These are phyloP conservation scores for Aspergillus haitiensis DNA, from an alignment of 495 filamentous ascomycete species.

Conservation along the genomic window DNA sequence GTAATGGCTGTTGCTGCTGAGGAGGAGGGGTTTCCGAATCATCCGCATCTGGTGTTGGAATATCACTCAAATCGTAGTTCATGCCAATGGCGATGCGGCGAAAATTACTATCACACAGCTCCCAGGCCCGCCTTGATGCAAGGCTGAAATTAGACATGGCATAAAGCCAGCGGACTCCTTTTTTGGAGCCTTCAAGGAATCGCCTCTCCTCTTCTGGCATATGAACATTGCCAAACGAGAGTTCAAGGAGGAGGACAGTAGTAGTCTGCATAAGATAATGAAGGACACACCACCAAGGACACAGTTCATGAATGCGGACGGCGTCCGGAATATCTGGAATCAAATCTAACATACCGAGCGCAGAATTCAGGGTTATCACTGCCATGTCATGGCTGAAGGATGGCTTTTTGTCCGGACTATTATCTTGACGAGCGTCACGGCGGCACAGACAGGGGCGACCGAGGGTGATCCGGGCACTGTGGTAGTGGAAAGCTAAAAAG, in stretches of 20 bases:
- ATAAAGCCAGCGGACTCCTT: constrained; percentile 55
- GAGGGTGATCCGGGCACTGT: constrained; percentile 59
- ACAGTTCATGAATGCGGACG: constrained; percentile 51
- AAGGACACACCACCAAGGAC: constrained; percentile 66
- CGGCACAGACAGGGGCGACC: constrained; percentile 66
- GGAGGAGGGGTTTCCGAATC: neutral
- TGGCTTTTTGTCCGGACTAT: constrained; percentile 24
- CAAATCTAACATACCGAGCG: constrained; percentile 52
- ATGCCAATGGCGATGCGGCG: constrained; percentile 45
- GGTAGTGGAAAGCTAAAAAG: constrained; percentile 57
- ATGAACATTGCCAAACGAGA: constrained; percentile 57
- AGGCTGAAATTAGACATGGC: constrained; percentile 55
- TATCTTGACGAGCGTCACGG: constrained; percentile 48
- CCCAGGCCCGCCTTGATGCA: constrained; percentile 57
- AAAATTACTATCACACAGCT: constrained; percentile 51
- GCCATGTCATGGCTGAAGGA: constrained; percentile 60
- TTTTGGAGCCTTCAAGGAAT: constrained; percentile 52
- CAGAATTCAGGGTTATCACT: constrained; percentile 54
- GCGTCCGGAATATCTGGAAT: constrained; percentile 51
- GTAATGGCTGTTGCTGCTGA: constrained; percentile 1
- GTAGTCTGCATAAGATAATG: constrained; percentile 66
- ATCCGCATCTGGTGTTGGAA: constrained; percentile 34
- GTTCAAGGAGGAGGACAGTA: constrained; percentile 61
- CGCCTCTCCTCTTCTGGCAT: constrained; percentile 51
- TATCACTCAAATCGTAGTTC: constrained; percentile 43